Evolutionary conservation across 768 basidiomycete genomes (phyloP).

Genomic region (Russula abietina): DNA sequence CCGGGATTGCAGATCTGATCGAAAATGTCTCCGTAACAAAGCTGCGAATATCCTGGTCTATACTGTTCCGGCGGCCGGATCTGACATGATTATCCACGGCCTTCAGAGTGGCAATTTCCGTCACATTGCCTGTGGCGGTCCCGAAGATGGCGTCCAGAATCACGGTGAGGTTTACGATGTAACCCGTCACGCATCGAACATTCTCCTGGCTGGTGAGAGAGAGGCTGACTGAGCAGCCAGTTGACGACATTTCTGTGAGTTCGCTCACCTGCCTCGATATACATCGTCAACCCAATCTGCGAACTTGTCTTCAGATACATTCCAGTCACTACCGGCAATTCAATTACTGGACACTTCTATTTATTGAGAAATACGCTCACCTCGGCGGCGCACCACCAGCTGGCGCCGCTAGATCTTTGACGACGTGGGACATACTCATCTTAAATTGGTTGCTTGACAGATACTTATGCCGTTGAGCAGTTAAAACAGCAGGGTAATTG

Average conservation of each 20-base stretch:
- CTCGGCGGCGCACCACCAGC: too few relatives aligned
- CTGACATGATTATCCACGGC: background rate
- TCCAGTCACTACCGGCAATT: background rate
- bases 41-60: background rate
- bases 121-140: background rate
- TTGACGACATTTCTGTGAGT: background rate
- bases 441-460: background rate
- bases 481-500: background rate
- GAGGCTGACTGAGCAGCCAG: background rate
- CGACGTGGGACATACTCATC: conserved; percentile 4
- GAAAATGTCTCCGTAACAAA: too few relatives aligned
- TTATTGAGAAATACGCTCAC: background rate
- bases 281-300: background rate
- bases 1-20: too few relatives aligned
- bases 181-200: background rate
- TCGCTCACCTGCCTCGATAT: conserved; percentile 1
- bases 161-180: background rate
- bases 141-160: background rate
- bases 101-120: background rate
- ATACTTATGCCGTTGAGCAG: conserved; percentile 1
- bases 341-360: background rate
- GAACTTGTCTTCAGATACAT: background rate
- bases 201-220: background rate
- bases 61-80: background rate
- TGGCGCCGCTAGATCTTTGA: background rate